These are phyloP conservation scores for Sporothrix brunneoviolacea DNA, from an alignment of 2,329 filamentous ascomycete genomes.

Conservation along the genomic window DNA sequence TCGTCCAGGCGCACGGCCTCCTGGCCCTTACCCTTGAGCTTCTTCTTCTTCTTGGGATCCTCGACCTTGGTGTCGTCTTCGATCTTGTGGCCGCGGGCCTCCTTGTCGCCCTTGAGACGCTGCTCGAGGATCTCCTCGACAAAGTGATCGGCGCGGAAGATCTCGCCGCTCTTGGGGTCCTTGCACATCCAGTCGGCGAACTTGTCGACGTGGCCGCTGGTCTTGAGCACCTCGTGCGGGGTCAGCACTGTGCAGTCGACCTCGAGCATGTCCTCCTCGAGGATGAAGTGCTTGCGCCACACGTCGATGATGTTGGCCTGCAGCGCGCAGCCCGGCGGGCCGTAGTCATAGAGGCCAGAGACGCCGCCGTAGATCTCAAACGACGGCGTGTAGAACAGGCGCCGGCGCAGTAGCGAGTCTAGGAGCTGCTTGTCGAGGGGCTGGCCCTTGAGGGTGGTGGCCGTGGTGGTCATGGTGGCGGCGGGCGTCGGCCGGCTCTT, in stretches of 20 bases:
- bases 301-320: conserved; percentile 81
- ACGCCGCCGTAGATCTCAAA: conserved; percentile 95
- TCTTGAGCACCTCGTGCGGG: conserved; percentile 89
- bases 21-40: conserved; percentile 79
- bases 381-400: conserved; percentile 89
- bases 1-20: conserved; percentile 84
- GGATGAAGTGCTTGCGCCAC: conserved; percentile 90
- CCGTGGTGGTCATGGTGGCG: conserved; percentile 15
- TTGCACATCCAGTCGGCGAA: conserved; percentile 99
- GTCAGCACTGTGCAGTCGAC: conserved; percentile 92
- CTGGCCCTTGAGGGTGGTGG: conserved; percentile 81
- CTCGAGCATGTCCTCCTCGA: conserved; percentile 93
- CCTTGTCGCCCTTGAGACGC: conserved; percentile 82
- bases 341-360: conserved; percentile 87
- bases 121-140: conserved; percentile 90
- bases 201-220: conserved; percentile 92
- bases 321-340: conserved; percentile 77
- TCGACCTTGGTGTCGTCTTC: conserved; percentile 60
- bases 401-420: conserved; percentile 79
- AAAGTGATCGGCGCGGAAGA: conserved; percentile 90
- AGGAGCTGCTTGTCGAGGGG: conserved; percentile 76
- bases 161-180: conserved; percentile 95
- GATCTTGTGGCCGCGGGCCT: conserved; percentile 65
- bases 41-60: conserved; percentile 57
- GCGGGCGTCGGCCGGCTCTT: not conserved